phyloP scores from a whole-genome alignment of 2,329 filamentous ascomycete species.

The Microsporum ferrugineum region DNA sequence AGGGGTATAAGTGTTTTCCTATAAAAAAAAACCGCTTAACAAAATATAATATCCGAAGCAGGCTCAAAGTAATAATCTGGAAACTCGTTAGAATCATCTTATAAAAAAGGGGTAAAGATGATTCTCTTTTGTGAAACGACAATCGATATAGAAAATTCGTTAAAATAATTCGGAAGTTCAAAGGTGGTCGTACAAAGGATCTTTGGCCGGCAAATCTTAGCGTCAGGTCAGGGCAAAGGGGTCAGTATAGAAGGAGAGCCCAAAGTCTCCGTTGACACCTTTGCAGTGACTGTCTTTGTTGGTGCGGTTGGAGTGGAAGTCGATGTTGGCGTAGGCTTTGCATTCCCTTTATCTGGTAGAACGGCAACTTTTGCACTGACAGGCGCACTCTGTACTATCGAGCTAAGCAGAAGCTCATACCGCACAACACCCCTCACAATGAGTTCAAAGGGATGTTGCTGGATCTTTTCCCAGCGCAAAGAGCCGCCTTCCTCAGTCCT shows the following conservation, averaged over 20 bases:
- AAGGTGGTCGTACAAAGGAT: neutral
- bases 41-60: neutral
- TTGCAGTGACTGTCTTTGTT: neutral
- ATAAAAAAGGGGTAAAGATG: neutral
- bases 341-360: constrained; percentile 23
- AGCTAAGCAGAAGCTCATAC: constrained; percentile 56
- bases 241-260: neutral
- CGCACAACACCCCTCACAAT: constrained; percentile 85
- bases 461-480: constrained; percentile 77
- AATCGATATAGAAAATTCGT: constrained; percentile 1
- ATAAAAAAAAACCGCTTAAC: neutral
- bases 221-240: neutral
- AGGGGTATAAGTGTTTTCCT: constrained; percentile 2
- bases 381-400: constrained; percentile 41
- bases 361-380: constrained; percentile 34
- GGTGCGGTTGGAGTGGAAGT: neutral
- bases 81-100: neutral
- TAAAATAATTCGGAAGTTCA: neutral
- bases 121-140: neutral
- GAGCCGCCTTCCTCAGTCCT: constrained; percentile 70
- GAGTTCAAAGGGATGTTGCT: constrained; percentile 85
- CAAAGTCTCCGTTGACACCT: neutral
- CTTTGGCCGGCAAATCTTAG: neutral
- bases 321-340: neutral
- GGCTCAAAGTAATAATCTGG: neutral